These are phyloP conservation scores for Aspergillus candidus DNA, from an alignment of 2,329 filamentous ascomycete species.

Conservation along the genomic window DNA sequence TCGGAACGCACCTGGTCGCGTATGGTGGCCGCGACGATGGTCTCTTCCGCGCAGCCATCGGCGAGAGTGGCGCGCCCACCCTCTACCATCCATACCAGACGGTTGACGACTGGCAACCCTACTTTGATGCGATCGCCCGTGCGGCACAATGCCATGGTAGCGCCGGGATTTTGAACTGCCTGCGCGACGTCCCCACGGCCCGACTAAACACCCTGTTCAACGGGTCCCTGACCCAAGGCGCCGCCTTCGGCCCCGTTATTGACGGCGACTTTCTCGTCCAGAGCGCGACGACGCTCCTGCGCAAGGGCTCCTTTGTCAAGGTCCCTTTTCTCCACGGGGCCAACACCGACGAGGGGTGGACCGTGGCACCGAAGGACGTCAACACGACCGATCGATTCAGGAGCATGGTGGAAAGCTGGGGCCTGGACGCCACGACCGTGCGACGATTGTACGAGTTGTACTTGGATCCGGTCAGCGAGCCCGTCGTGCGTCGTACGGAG, in stretches of 20 bases:
- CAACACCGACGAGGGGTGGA: constrained; percentile 9
- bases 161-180: constrained; percentile 4
- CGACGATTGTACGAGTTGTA: constrained; percentile 1
- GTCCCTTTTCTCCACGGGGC: constrained; percentile 6
- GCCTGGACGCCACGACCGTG: neutral
- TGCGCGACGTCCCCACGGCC: constrained; percentile 3
- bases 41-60: constrained; percentile 20
- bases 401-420: neutral
- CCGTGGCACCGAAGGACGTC: neutral
- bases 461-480: neutral
- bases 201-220: constrained; percentile 5
- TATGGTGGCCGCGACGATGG: constrained; percentile 19
- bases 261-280: constrained; percentile 4
- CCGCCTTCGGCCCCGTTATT: constrained; percentile 5
- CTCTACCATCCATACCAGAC: neutral
- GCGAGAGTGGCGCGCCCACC: constrained; percentile 10
- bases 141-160: constrained; percentile 5
- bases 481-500: no score
- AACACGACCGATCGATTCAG: constrained; percentile 2
- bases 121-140: constrained; percentile 6
- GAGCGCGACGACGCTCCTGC: neutral
- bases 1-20: constrained; percentile 16
- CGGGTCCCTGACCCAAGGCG: neutral
- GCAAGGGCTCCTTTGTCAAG: constrained; percentile 5
- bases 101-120: constrained; percentile 2